A percentile compares a stretch with the other conserved stretches of the same genome.
phyloP scores from a whole-genome alignment of 768 basidiomycete genomes.

The Pisolithus tinctorius region DNA sequence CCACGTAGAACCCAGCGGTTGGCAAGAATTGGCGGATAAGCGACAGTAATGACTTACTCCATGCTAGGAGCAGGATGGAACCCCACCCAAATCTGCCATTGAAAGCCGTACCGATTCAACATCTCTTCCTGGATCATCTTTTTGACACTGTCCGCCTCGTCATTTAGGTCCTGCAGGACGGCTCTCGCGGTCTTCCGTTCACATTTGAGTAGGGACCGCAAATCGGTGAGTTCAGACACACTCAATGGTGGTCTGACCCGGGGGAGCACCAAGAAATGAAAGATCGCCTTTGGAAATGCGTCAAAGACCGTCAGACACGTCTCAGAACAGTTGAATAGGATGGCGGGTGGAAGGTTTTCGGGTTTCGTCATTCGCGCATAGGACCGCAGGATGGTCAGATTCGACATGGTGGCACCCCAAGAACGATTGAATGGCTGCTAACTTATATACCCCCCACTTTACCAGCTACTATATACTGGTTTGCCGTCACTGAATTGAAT shows the following conservation, averaged over 20 bases:
- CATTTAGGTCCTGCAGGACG: conserved; percentile 45
- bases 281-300: conserved; percentile 74
- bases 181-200: conserved; percentile 49
- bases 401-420: conserved; percentile 22
- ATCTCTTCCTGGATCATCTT: conserved; percentile 74
- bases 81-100: conserved; percentile 72
- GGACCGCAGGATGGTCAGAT: conserved; percentile 49
- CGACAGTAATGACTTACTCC: conserved; percentile 47
- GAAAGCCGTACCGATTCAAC: conserved; percentile 63
- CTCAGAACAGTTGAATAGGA: conserved; percentile 51
- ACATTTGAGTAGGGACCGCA: conserved; percentile 49
- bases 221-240: conserved; percentile 39
- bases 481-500: neutral
- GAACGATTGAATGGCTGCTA: neutral
- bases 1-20: neutral
- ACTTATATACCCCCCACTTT: neutral
- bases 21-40: neutral
- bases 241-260: conserved; percentile 30
- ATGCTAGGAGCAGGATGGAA: conserved; percentile 86
- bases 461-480: neutral
- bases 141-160: conserved; percentile 50
- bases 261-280: conserved; percentile 87
- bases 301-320: conserved; percentile 65
- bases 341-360: conserved; percentile 46
- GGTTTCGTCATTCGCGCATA: conserved; percentile 52